Percentiles rank a stretch among this genome's conserved stretches.
Conservation (phyloP, 805 yeast species). For the Wickerhamomyces tratensis region DNA sequence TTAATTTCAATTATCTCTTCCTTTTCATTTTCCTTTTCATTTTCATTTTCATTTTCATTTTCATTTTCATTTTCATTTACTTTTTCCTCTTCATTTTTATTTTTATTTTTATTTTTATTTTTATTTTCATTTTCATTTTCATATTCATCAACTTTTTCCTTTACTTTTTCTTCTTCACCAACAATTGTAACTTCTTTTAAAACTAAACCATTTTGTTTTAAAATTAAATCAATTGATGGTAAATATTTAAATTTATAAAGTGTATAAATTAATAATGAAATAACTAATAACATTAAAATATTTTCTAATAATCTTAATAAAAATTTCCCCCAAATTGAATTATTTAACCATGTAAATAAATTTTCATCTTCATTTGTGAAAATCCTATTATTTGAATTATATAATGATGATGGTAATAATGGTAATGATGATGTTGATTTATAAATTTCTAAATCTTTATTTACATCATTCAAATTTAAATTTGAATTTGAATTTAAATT, state of each 20-base stretch:
- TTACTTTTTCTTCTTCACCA: conserved; percentile 7
- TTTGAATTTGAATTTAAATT: conserved; percentile 5
- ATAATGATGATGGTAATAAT: too few relatives aligned
- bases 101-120: neutral
- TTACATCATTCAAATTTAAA: neutral
- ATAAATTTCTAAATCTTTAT: conserved; percentile 2
- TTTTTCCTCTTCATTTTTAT: neutral
- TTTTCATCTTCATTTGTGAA: conserved; percentile 8
- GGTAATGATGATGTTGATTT: conserved; percentile 10
- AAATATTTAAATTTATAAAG: conserved; percentile 21
- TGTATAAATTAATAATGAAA: conserved; percentile 16
- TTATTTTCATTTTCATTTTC: conserved; percentile 2
- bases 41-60: too few relatives aligned
- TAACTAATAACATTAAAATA: conserved; percentile 22
- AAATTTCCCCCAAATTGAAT: conserved; percentile 19
- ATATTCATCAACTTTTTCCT: neutral
- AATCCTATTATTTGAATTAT: too few relatives aligned
- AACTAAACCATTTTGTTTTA: conserved; percentile 24
- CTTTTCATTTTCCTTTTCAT: conserved; percentile 1
- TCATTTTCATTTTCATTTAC: too few relatives aligned
- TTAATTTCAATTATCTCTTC: too few relatives aligned
- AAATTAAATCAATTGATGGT: conserved; percentile 21
- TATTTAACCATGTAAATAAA: conserved; percentile 4
- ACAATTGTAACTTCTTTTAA: conserved; percentile 12
- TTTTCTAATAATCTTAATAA: conserved; percentile 29